Evolutionary conservation across 345 rosid genomes (phyloP).

Genomic region (Conringia planisiliqua): DNA sequence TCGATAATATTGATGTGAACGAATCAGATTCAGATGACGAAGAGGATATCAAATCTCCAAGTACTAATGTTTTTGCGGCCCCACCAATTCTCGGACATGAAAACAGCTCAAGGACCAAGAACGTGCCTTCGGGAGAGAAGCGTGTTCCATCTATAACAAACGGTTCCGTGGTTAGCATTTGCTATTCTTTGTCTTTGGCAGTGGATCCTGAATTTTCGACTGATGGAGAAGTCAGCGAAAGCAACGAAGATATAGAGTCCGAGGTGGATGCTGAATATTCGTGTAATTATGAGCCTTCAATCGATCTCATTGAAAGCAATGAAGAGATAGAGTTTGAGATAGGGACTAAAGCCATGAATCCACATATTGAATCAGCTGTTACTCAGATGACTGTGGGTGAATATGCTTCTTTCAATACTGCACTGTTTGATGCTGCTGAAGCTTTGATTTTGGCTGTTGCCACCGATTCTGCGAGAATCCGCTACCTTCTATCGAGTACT

Average conservation of each 20-base stretch:
- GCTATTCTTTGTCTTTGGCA: slow-evolving; percentile 58
- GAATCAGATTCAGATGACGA: slow-evolving; percentile 36
- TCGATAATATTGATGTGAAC: slow-evolving; percentile 43
- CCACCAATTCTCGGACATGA: slow-evolving; percentile 14
- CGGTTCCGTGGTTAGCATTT: slow-evolving; percentile 59
- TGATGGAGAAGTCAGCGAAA: slow-evolving; percentile 56
- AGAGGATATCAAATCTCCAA: slow-evolving; percentile 38
- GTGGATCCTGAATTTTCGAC: slow-evolving; percentile 22
- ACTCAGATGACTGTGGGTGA: slow-evolving; percentile 85
- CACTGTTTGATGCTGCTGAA: slow-evolving; percentile 36
- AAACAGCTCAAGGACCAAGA: slow-evolving; percentile 27
- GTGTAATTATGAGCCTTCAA: slow-evolving; percentile 22
- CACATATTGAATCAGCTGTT: slow-evolving; percentile 58
- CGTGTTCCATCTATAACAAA: slow-evolving; percentile 38
- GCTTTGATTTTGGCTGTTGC: slow-evolving; percentile 66
- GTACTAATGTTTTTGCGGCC: slow-evolving; percentile 27
- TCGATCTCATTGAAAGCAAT: slow-evolving; percentile 75
- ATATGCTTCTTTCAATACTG: slow-evolving; percentile 47
- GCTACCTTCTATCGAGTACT: slow-evolving; percentile 53
- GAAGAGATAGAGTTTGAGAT: slow-evolving; percentile 92
- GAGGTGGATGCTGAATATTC: slow-evolving; percentile 39
- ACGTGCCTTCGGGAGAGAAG: slow-evolving; percentile 22
- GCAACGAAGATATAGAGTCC: slow-evolving; percentile 63
- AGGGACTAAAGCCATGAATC: slow-evolving; percentile 70
- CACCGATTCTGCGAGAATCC: slow-evolving; percentile 43